phyloP scores from a whole-genome alignment of 2,329 filamentous ascomycete genomes.

The Akanthomyces uredinophilus region DNA sequence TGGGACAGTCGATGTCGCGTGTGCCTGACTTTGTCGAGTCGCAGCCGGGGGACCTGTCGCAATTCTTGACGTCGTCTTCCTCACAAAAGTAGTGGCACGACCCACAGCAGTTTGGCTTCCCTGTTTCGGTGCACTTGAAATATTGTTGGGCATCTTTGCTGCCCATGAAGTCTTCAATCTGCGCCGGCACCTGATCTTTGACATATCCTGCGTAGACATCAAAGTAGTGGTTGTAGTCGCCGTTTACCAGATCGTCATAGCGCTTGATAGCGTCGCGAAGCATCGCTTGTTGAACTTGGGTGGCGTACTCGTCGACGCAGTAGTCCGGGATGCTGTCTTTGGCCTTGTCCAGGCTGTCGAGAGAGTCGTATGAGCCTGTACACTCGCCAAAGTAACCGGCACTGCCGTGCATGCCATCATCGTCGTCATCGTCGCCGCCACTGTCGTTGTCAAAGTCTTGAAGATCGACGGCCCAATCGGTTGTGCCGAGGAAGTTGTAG shows the following conservation, averaged over 20 bases:
- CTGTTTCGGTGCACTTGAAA: conserved; percentile 16
- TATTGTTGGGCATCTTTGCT: conserved; percentile 14
- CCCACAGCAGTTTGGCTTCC: conserved; percentile 9
- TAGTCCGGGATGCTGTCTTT: conserved; percentile 3
- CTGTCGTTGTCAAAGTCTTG: conserved; percentile 1
- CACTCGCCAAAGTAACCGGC: neutral
- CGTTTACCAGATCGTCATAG: conserved; percentile 8
- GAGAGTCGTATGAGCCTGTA: neutral
- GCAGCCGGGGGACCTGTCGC: conserved; percentile 2
- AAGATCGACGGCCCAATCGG: conserved; percentile 21
- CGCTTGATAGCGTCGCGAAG: conserved; percentile 2
- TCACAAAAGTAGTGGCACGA: neutral
- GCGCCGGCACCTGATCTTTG: neutral
- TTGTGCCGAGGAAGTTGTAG: conserved; percentile 18
- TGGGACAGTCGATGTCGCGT: neutral
- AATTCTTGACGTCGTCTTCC: conserved; percentile 4
- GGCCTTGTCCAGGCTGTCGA: neutral
- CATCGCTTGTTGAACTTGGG: conserved; percentile 10
- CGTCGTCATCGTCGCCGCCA: neutral
- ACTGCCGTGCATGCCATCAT: neutral
- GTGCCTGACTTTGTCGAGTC: neutral
- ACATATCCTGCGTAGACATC: conserved; percentile 13
- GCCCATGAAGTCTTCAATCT: conserved; percentile 16
- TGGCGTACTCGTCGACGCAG: conserved; percentile 12
- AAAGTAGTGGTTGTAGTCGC: conserved; percentile 14